A percentile compares a stretch with the other conserved stretches of the same genome.
Evolutionary conservation across 352 stramenopile genomes (phyloP).

Genomic region (Phytophthora parvispora): DNA sequence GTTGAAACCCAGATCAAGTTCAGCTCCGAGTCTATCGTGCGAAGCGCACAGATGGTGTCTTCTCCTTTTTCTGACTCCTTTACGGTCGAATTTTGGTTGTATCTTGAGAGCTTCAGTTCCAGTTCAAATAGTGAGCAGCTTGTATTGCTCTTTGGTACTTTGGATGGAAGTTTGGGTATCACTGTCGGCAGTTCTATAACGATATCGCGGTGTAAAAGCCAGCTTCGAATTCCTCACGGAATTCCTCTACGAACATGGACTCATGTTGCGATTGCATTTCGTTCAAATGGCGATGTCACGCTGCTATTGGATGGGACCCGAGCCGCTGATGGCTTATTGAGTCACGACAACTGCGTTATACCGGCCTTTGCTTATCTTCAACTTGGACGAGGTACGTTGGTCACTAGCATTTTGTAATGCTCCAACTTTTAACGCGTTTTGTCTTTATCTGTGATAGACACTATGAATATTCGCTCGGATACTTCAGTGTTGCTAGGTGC

Average conservation of each 20-base stretch:
- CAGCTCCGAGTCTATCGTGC: conserved; percentile 30
- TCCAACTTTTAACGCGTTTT: not conserved
- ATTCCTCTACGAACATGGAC: conserved; percentile 38
- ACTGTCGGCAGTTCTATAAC: conserved; percentile 26
- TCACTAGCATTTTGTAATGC: too few relatives aligned
- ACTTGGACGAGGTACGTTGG: conserved; percentile 49
- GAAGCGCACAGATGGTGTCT: conserved; percentile 33
- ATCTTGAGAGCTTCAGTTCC: conserved; percentile 17
- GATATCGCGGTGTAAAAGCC: conserved; percentile 41
- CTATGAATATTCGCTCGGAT: conserved; percentile 20
- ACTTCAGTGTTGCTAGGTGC: conserved; percentile 35
- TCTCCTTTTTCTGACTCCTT: conserved; percentile 24
- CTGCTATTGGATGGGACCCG: conserved; percentile 44
- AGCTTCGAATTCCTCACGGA: conserved; percentile 42
- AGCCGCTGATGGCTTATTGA: conserved; percentile 25
- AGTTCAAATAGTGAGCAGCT: conserved; percentile 22
- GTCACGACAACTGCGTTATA: conserved; percentile 26
- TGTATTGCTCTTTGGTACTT: conserved; percentile 45
- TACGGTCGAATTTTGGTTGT: conserved; percentile 62
- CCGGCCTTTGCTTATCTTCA: conserved; percentile 40
- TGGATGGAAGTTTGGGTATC: conserved; percentile 22
- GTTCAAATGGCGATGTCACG: conserved; percentile 14
- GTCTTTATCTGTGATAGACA: conserved; percentile 19
- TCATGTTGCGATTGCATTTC: conserved; percentile 50
- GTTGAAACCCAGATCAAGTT: conserved; percentile 51